Base-by-base conservation (phyloP, 2,329 filamentous ascomycete genomes). In the Tolypocladium tundrense region DNA sequence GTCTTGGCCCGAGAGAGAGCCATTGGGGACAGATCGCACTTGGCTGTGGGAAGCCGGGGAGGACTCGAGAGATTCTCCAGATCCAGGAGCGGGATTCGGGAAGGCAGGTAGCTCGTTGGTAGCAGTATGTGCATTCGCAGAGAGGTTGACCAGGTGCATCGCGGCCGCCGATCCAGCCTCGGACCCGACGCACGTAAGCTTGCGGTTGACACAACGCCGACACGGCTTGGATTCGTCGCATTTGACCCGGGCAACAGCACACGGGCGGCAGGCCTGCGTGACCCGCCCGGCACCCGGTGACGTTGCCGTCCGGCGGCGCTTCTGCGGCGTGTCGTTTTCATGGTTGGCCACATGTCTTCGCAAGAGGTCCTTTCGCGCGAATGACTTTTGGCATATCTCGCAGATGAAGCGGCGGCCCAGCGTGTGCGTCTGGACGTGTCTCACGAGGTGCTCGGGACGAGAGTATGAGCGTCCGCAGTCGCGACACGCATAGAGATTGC, bases 221-320 rank as follows among this genome's bases (percentile, higher is more conserved):
- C 80, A 83, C 39, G 80, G 80, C 67, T 83, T 82, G 27, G 71
- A 65, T 58, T 83, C 80, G 60, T 81, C 79, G 60, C 80, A 83
- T 62, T 82, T 82, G 51, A 83, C 78, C 24, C 80, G 72, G 13
- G 80, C 79, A 21, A 73, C 66, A 4, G 80, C 79, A 61, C 80
- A 83, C 11, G 77, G 69, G 31, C 75, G 74, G 61, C 80, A 83
- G 16, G 80, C 80, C 61, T 81, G 78, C 11, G 75, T 78, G 13
- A 83, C 80, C 14, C 80, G 77, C 24, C 77, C 75, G 2, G 76
- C 71, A 19, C 72, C 75, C 3, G 76, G 75, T 1, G 76, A 76
- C 1, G 76, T 67, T 50, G 73, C 73, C 55, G 75, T 74, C 14
- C 77, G 74, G 41, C 79, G 73, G 40, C 78, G 71, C 63, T 77